phyloP scores from a whole-genome alignment of 441 rosid genomes.

The Populus hybrid region DNA sequence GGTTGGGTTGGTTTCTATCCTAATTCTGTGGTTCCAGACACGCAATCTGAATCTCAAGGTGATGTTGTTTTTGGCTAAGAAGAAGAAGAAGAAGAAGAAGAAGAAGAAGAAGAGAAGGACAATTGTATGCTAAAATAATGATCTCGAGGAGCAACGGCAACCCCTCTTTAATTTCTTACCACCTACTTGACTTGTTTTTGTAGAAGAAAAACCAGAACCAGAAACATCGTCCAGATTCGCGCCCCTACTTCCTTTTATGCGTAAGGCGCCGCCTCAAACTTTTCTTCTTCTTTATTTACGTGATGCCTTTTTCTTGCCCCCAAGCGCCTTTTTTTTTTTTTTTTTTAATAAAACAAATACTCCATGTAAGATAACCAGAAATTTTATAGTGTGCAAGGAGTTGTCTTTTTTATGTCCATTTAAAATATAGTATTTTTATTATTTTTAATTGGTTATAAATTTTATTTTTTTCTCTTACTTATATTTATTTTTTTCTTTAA shows the following conservation, averaged over 20 bases:
- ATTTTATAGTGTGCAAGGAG: too few relatives aligned
- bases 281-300: not conserved
- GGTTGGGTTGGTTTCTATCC: not conserved
- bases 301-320: not conserved
- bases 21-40: not conserved
- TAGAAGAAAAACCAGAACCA: not conserved
- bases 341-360: too few relatives aligned
- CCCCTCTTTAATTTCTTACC: not conserved
- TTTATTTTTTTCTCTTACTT: not conserved
- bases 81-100: too few relatives aligned
- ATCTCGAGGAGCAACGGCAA: not conserved
- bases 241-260: slow-evolving; percentile 21
- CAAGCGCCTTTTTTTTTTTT: too few relatives aligned
- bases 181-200: not conserved
- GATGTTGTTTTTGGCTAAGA: not conserved
- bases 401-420: too few relatives aligned
- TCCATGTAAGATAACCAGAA: too few relatives aligned
- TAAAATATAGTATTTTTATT: not conserved
- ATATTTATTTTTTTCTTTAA: not conserved
- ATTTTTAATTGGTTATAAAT: not conserved
- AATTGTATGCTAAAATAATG: not conserved
- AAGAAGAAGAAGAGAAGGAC: not conserved
- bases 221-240: slow-evolving; percentile 34
- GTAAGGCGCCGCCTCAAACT: not conserved
- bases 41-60: not conserved